These are phyloP conservation scores for Puccinia triticina DNA, from an alignment of 1,284 basidiomycete genomes.

Conservation along the genomic window DNA sequence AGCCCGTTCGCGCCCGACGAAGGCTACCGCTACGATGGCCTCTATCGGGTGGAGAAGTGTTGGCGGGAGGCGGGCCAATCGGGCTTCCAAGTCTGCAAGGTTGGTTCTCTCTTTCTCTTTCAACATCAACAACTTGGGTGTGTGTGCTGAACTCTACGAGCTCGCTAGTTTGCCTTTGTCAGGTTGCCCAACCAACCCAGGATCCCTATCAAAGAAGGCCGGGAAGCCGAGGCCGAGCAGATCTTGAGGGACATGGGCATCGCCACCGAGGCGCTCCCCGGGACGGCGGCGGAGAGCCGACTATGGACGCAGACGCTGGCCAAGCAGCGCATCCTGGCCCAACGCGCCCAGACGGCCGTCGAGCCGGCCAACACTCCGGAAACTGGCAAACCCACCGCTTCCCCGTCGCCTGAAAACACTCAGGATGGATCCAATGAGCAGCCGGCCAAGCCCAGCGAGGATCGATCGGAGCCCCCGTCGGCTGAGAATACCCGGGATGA, in stretches of 20 bases:
- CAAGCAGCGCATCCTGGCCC: constrained; percentile 1
- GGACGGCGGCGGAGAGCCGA: background rate
- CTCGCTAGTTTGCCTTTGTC: constrained; percentile 47
- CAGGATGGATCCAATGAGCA: too few relatives aligned
- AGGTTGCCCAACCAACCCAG: constrained; percentile 44
- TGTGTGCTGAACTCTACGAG: too few relatives aligned
- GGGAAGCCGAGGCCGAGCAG: constrained; percentile 33
- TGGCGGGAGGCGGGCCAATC: constrained; percentile 66
- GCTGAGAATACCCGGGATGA: too few relatives aligned
- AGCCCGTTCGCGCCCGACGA: constrained; percentile 61
- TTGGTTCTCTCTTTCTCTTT: background rate
- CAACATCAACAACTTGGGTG: background rate
- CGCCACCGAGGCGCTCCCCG: constrained; percentile 10
- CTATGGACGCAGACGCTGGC: constrained; percentile 20
- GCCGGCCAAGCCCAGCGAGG: too few relatives aligned
- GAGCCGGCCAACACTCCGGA: background rate
- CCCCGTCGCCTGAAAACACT: too few relatives aligned
- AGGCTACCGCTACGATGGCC: constrained; percentile 78
- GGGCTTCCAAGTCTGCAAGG: constrained; percentile 74
- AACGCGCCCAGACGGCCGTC: background rate
- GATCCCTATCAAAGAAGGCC: constrained; percentile 36
- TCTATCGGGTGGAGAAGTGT: constrained; percentile 70
- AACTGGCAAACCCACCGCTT: too few relatives aligned
- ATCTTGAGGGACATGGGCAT: constrained; percentile 39
- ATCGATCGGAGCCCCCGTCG: too few relatives aligned